Evolutionary conservation across 2,329 filamentous ascomycete species (phyloP).

Genomic region (Aspergillus vadensis): DNA sequence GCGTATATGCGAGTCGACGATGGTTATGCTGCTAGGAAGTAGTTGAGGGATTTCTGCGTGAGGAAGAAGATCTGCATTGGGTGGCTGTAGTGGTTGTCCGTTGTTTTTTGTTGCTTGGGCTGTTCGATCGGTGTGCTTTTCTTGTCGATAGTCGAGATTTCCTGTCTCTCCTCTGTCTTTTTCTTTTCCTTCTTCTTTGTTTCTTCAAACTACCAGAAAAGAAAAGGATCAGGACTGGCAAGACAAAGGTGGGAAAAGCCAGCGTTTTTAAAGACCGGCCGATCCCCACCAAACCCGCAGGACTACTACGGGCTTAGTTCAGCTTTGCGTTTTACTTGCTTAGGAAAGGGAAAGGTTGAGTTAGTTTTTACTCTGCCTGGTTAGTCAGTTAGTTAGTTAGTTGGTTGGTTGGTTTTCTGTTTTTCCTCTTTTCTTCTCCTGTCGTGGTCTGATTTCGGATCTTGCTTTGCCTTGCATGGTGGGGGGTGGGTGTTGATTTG

Average conservation of each 20-base stretch:
- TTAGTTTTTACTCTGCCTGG: no score
- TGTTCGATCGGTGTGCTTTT: neutral
- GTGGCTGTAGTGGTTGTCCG: neutral
- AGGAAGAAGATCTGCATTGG: conserved; percentile 28
- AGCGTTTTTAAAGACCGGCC: conserved; percentile 2
- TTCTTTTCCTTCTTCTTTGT: neutral
- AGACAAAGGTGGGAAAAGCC: neutral
- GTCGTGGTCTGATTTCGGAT: no score
- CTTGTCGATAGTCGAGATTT: neutral
- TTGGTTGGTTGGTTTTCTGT: no score
- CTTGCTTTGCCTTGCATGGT: no score
- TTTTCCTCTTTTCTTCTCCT: no score
- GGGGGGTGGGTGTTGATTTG: no score
- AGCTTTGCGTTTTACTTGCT: no score
- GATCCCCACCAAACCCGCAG: no score
- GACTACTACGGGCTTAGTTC: no score
- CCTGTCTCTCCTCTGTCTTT: neutral
- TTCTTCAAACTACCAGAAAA: neutral
- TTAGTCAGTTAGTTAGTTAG: no score
- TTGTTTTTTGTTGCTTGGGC: conserved; percentile 13
- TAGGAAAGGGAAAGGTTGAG: no score
- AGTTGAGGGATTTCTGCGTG: conserved; percentile 27
- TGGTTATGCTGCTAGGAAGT: conserved; percentile 25
- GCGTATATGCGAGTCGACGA: neutral
- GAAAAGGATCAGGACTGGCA: no score